phyloP scores from a whole-genome alignment of 306 rosid species.

The Crataegus laevigata region DNA sequence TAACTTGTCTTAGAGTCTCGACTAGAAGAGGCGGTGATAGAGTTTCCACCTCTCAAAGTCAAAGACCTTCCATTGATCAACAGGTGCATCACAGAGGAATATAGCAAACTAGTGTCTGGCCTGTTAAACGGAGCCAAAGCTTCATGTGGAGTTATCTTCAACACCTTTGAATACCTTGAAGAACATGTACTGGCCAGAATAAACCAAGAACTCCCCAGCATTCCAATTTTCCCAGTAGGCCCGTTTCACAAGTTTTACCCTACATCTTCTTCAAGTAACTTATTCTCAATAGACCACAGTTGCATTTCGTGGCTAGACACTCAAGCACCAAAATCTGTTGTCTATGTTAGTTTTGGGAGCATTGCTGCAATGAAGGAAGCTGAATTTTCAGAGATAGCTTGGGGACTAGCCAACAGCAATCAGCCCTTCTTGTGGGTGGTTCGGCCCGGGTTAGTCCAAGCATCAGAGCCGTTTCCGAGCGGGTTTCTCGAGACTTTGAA shows the following conservation, averaged over 20 bases:
- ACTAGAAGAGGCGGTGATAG: constrained; percentile 34
- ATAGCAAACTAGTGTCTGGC: constrained; percentile 7
- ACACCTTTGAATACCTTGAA: constrained; percentile 56
- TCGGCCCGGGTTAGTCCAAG: constrained; percentile 40
- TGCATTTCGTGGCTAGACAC: constrained; percentile 60
- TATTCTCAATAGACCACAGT: constrained; percentile 27
- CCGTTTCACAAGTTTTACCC: constrained; percentile 47
- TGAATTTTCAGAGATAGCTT: constrained; percentile 52
- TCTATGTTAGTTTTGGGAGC: constrained; percentile 64
- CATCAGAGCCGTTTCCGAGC: constrained; percentile 32
- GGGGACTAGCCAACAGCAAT: constrained; percentile 48
- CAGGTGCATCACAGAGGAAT: constrained; percentile 4
- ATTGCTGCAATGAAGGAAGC: constrained; percentile 21
- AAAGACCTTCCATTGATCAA: constrained; percentile 43
- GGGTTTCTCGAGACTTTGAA: constrained; percentile 38
- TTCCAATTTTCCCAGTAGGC: constrained; percentile 55
- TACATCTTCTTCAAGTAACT: constrained; percentile 21
- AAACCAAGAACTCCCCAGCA: constrained; percentile 15
- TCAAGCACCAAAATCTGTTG: constrained; percentile 35
- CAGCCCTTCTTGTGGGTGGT: constrained; percentile 64
- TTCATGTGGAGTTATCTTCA: constrained; percentile 55
- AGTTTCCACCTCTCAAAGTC: constrained; percentile 39
- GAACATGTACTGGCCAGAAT: constrained; percentile 19
- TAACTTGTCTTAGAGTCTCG: constrained; percentile 9
- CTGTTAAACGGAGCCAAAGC: constrained; percentile 23